These are phyloP conservation scores for Globisporangium emineosum DNA, from an alignment of 352 stramenopile genomes.

Conservation along the genomic window DNA sequence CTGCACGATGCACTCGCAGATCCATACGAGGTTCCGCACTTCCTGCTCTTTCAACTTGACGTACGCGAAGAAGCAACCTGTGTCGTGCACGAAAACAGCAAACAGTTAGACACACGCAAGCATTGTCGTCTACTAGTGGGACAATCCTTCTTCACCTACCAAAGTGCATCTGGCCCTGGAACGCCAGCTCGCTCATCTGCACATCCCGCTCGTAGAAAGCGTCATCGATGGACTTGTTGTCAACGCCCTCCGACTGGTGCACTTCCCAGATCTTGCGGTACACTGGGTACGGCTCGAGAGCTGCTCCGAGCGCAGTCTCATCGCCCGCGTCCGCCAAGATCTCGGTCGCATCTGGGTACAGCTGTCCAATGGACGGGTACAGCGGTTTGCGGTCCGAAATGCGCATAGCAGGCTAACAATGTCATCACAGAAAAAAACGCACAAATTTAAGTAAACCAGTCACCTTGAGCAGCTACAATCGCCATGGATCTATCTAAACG, in stretches of 20 bases:
- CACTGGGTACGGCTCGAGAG: constrained; percentile 93
- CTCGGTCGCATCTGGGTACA: constrained; percentile 97
- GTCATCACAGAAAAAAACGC: background rate
- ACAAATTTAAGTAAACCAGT: constrained; percentile 22
- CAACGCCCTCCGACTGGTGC: constrained; percentile 90
- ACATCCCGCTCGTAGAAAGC: constrained; percentile 99
- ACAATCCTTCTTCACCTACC: constrained; percentile 33
- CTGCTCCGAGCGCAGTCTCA: constrained; percentile 79
- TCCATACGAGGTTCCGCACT: constrained; percentile 99
- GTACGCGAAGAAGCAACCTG: constrained; percentile 97
- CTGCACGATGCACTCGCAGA: constrained; percentile 99
- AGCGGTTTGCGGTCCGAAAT: constrained; percentile 96
- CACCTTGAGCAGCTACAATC: no score
- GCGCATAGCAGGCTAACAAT: constrained; percentile 90
- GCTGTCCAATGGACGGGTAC: constrained; percentile 96
- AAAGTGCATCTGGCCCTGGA: constrained; percentile 99
- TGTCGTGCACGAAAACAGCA: background rate
- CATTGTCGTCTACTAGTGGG: background rate
- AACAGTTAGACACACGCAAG: background rate
- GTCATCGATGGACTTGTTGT: constrained; percentile 98
- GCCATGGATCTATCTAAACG: no score
- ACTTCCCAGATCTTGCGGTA: constrained; percentile 98
- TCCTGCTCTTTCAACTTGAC: constrained; percentile 99
- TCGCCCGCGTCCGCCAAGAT: constrained; percentile 92
- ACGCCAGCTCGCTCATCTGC: constrained; percentile 96